Percentiles rank a stretch among this genome's conserved stretches.
These are phyloP conservation scores for Suillus clintonianus DNA, from an alignment of 768 basidiomycete species.

Conservation along the genomic window DNA sequence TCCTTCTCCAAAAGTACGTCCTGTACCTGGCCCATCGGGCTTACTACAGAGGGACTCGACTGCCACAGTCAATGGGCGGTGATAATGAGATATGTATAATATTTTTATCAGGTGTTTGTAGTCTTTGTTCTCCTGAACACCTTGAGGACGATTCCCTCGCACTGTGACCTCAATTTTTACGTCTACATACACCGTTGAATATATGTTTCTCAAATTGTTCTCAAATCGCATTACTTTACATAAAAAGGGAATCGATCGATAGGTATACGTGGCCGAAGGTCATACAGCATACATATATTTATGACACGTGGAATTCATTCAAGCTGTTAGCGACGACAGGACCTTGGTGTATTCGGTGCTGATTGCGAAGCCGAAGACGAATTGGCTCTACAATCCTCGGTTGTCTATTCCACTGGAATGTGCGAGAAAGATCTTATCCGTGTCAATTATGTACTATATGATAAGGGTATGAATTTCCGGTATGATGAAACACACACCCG, in stretches of 20 bases:
- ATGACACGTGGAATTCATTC: not conserved
- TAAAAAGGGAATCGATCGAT: not conserved
- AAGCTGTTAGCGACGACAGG: not conserved
- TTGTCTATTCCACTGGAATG: too few species aligned
- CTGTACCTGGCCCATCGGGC: slow-evolving; percentile 36
- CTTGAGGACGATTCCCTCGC: not conserved
- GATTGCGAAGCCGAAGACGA: not conserved
- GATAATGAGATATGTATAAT: slow-evolving; percentile 13
- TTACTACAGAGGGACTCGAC: slow-evolving; percentile 67
- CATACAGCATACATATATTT: slow-evolving; percentile 1
- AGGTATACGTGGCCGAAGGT: not conserved
- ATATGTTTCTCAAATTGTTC: too few species aligned
- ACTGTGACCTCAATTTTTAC: not conserved
- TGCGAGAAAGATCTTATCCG: too few species aligned
- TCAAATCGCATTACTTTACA: not conserved
- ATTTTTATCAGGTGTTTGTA: not conserved
- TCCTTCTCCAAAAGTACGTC: slow-evolving; percentile 34
- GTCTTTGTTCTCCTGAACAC: not conserved
- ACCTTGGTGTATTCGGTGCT: slow-evolving; percentile 1
- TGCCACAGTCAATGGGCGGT: slow-evolving; percentile 69
- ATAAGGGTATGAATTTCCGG: too few species aligned
- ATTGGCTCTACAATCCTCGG: slow-evolving; percentile 17
- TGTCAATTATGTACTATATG: too few species aligned
- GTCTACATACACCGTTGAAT: not conserved
- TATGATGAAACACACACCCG: too few species aligned